Percentiles rank a stretch among this genome's conserved stretches.
Evolutionary conservation across 2,329 filamentous ascomycete genomes (phyloP).

Genomic region (Penicillium italicum): DNA sequence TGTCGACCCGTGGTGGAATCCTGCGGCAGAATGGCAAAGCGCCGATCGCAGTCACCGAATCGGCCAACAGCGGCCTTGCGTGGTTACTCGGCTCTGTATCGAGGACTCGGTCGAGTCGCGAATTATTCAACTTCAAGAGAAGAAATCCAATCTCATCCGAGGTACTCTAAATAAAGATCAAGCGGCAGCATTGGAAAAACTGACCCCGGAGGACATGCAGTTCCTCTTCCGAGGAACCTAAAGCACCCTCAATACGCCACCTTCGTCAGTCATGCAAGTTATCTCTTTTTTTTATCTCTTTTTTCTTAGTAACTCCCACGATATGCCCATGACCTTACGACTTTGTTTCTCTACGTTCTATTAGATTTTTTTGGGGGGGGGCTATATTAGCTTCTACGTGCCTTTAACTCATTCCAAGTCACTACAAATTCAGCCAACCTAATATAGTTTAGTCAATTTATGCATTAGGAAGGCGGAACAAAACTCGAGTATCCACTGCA

Average conservation of each 20-base stretch:
- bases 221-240: conserved; percentile 83
- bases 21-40: conserved; percentile 99
- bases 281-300: too few species aligned
- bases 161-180: conserved; percentile 94
- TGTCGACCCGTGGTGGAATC: conserved; percentile 99
- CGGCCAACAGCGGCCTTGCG: conserved; percentile 87
- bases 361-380: not conserved
- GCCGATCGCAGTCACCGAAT: conserved; percentile 94
- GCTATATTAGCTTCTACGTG: too few species aligned
- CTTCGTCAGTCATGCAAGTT: not conserved
- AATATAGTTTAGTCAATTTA: too few species aligned
- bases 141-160: conserved; percentile 98
- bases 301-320: too few species aligned
- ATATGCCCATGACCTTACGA: not conserved
- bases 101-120: conserved; percentile 95
- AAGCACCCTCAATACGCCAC: conserved; percentile 5
- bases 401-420: not conserved
- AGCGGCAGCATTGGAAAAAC: conserved; percentile 75
- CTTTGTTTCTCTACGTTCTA: not conserved
- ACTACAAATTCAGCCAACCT: too few species aligned
- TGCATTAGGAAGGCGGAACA: too few species aligned
- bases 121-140: conserved; percentile 94
- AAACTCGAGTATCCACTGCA: too few species aligned
- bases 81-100: conserved; percentile 90
- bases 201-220: conserved; percentile 88